Evolutionary conservation across 1,284 basidiomycete genomes (phyloP), one percentile per base, ranked within the genome.

Genomic region (Cutaneotrichosporon arboriforme): DNA sequence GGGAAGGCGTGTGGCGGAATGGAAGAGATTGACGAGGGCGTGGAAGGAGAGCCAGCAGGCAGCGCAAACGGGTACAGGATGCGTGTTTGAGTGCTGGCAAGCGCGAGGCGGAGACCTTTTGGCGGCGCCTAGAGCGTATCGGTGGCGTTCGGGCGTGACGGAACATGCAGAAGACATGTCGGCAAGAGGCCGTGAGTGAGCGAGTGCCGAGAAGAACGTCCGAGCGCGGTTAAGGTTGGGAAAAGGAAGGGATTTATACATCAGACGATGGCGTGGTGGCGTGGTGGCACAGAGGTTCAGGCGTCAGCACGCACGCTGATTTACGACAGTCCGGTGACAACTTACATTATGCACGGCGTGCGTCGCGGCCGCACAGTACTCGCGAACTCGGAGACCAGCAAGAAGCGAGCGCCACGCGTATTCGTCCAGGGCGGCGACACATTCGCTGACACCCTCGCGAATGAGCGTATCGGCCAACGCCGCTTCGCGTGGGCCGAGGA

Each of bases 21-120:
- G n/a, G 60, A 45, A 4, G 31, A 23, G 14, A 8, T 33, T 1
- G 46, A 8, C 2, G 47, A 45, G 12, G 47, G 46, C n/a, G 35
- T 36, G 10, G 44, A 23, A 1, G 53, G 50, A 1, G 51, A 41
- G n/a, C 34, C 54, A 3, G 60, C 48, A 5, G 60, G 46, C n/a
- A 62, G 41, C 14, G 50, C 50, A 49, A 64, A 65, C 1, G 66
- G 68, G 36, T 60, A 54, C 5, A 68, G 59, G 12, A 53, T 46
- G 10, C 51, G 41, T 5, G 54, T 42, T 4, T 52, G 46, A 4
- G 53, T 37, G 36, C 51, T 43, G 4, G 42, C 20, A 14, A 57
- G 51, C 1, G 55, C 42, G 18, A 50, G 37, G 40, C 55, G 49
- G 12, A 55, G 17, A 2, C 50, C 50, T 2, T 33, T 40, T 3